phyloP scores from a whole-genome alignment of 2,329 filamentous ascomycete species.

The Talaromyces sp. region DNA sequence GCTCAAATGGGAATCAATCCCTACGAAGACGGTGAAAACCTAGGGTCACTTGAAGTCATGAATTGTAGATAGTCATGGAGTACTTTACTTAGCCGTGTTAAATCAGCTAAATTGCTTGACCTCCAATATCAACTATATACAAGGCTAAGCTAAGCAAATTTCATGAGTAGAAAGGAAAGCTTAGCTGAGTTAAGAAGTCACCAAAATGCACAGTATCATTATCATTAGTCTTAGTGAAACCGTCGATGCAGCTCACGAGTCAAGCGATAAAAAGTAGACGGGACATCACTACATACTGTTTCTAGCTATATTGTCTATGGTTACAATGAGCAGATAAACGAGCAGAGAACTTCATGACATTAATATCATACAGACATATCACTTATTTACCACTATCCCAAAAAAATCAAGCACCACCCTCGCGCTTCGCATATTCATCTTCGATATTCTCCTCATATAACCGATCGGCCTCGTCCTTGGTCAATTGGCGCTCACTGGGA shows the following conservation, averaged over 20 bases:
- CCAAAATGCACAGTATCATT: too few species aligned
- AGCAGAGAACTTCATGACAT: not conserved
- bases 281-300: not conserved
- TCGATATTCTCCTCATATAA: constrained; percentile 47
- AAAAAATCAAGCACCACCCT: constrained; percentile 38
- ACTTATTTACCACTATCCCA: not conserved
- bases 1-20: not conserved
- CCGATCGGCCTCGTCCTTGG: constrained; percentile 42
- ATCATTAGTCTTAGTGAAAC: not conserved
- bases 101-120: too few species aligned
- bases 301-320: not conserved
- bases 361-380: not conserved
- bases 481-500: constrained; percentile 29
- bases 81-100: too few species aligned
- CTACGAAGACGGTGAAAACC: not conserved
- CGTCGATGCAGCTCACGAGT: not conserved
- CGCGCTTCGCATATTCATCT: constrained; percentile 47
- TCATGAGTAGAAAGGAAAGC: not conserved
- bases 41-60: not conserved
- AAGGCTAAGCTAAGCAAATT: not conserved
- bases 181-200: too few species aligned
- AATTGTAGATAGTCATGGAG: not conserved
- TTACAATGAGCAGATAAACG: not conserved
- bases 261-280: not conserved
- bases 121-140: not conserved